Percentiles rank a stretch among this genome's conserved stretches.
phyloP scores from a whole-genome alignment of 345 rosid genomes.

The Rhodomyrtus tomentosa region DNA sequence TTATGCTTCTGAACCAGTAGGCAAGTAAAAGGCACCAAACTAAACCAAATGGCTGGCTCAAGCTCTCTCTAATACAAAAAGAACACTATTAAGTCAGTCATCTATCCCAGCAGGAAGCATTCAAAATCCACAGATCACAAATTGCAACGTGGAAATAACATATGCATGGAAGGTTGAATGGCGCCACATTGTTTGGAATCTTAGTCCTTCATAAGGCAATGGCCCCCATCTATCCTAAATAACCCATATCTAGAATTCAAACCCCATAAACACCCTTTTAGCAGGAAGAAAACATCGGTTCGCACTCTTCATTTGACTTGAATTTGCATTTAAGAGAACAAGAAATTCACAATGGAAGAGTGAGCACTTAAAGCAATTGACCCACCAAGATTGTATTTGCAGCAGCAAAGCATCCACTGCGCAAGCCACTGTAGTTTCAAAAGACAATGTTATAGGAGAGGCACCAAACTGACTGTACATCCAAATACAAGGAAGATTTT shows the following conservation, averaged over 20 bases:
- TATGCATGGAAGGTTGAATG: neutral
- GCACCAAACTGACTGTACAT: neutral
- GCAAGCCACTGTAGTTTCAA: conserved; percentile 5
- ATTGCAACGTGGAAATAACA: neutral
- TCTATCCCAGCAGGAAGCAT: neutral
- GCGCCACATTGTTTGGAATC: neutral
- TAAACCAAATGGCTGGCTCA: neutral
- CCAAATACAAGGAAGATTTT: neutral
- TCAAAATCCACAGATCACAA: neutral
- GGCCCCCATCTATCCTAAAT: neutral
- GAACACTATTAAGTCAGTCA: neutral
- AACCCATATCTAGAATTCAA: neutral
- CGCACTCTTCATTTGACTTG: neutral
- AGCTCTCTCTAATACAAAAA: neutral
- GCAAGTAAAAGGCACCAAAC: neutral
- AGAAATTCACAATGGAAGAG: neutral
- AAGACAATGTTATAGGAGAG: neutral
- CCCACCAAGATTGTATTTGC: conserved; percentile 35
- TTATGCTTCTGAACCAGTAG: neutral
- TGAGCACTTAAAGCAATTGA: neutral
- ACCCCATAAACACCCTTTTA: neutral
- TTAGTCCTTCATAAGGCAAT: neutral
- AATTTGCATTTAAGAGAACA: neutral
- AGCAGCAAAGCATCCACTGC: conserved; percentile 41
- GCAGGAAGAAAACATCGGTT: neutral